A percentile compares a stretch with the other conserved stretches of the same genome.
phyloP scores from a whole-genome alignment of 345 rosid species.

The Linum usitatissimum region DNA sequence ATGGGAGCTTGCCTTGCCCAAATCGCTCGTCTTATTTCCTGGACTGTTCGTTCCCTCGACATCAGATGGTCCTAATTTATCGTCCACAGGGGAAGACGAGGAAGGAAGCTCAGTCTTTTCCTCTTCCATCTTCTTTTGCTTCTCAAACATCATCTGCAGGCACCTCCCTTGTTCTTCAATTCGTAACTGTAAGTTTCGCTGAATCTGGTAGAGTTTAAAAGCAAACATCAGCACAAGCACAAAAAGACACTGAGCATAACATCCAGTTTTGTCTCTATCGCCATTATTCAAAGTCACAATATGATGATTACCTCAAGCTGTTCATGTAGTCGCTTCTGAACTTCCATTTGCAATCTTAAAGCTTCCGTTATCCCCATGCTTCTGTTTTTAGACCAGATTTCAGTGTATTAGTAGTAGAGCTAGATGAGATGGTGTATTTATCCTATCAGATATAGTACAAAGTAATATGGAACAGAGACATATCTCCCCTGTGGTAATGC shows the following conservation, averaged over 20 bases:
- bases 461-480: no score
- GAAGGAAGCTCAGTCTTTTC: slow-evolving; percentile 18
- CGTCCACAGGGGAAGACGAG: slow-evolving; percentile 19
- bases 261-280: neutral
- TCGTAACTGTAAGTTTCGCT: slow-evolving; percentile 63
- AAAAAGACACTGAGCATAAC: neutral
- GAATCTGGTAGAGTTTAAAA: slow-evolving; percentile 40
- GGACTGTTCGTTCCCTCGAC: neutral
- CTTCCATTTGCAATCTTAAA: slow-evolving; percentile 79
- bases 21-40: neutral
- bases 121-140: slow-evolving; percentile 36
- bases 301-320: slow-evolving; percentile 71
- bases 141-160: slow-evolving; percentile 52
- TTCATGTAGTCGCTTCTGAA: slow-evolving; percentile 80
- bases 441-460: neutral
- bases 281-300: neutral
- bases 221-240: slow-evolving; percentile 1
- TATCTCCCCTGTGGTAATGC: no score
- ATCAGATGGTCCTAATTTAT: slow-evolving; percentile 15
- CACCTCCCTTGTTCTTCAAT: slow-evolving; percentile 72
- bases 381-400: slow-evolving; percentile 24
- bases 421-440: no score
- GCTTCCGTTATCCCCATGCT: slow-evolving; percentile 76
- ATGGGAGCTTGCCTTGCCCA: no score
- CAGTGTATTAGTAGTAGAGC: neutral